These are phyloP conservation scores for Pleurotus cornucopiae DNA, from an alignment of 768 basidiomycete genomes.

Conservation along the genomic window DNA sequence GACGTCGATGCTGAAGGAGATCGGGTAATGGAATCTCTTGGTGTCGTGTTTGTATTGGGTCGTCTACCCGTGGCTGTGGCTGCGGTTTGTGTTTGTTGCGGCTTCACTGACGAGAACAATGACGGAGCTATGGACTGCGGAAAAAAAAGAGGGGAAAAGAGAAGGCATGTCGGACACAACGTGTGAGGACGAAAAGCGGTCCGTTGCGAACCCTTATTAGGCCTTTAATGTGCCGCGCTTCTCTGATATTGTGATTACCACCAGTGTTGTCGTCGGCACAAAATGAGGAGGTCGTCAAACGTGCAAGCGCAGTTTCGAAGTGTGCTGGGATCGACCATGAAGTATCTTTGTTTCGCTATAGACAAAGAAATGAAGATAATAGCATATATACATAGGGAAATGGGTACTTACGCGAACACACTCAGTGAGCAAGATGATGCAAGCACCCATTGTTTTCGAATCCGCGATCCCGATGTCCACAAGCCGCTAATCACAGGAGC, in stretches of 20 bases:
- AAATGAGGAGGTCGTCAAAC: constrained; percentile 18
- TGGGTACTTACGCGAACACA: constrained; percentile 32
- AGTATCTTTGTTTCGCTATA: constrained; percentile 36
- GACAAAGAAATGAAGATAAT: constrained; percentile 3
- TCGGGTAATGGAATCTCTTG: not conserved
- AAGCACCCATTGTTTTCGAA: constrained; percentile 29
- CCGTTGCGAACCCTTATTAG: constrained; percentile 58
- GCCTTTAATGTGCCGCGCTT: constrained; percentile 30
- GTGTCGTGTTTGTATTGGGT: not conserved
- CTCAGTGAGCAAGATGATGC: constrained; percentile 37
- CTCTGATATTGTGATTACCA: constrained; percentile 16
- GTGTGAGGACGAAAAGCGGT: constrained; percentile 29
- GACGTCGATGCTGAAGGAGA: not conserved
- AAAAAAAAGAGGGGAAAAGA: constrained; percentile 30
- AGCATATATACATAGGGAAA: not conserved
- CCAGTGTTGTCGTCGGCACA: not conserved
- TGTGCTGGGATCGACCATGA: constrained; percentile 41
- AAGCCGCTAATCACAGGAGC: constrained; percentile 22
- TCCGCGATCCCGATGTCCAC: constrained; percentile 22
- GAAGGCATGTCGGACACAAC: constrained; percentile 34
- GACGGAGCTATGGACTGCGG: constrained; percentile 32
- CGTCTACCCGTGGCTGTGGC: not conserved
- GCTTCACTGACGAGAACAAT: not conserved
- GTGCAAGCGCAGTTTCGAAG: constrained; percentile 30
- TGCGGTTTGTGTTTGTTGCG: not conserved